Base-by-base conservation (phyloP, 768 basidiomycete species). In the Aureoboletus auriporus region DNA sequence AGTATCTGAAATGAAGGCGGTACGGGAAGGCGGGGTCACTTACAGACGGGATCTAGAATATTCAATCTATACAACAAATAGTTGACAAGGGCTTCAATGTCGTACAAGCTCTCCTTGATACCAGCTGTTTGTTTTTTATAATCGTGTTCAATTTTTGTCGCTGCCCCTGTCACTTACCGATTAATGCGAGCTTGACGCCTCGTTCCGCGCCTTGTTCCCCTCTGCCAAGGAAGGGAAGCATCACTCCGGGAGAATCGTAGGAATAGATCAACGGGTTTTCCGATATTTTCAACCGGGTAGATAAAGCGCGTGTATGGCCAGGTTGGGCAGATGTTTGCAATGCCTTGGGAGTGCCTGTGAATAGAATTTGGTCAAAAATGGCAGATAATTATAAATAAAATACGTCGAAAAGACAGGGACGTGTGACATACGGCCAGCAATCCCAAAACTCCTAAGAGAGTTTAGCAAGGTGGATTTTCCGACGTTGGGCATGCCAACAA, bases 401-500 rank as follows among this genome's bases (percentile, higher is more conserved):
- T 46, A 28, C 26, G 39, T 39, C 26, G 42, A 40, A 23, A 30
- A 23, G 8, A 28, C 50, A 43, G 50, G 47, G 51, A 52, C 26
- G 36, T 46, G 7, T 38, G 28, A 78, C 84, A 64, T 66, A 94
- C 93, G 85, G 63, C 93, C 93, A 58, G 78, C 74, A 39, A 95
- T 89, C 10, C 95, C 95, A 61, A 83, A 84, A 60, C 80, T 84
- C 37, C 95, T 80, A 26, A 99, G 75, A 1, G 92, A 82, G 62
- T 99, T 99, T 11, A 99, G 73, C 43, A 98, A 69, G 3, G 91
- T 94, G 12, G 94, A 97, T 71, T 99, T 98, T 36, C 95, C 95
- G 40, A 97, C 93, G 66, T 98, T 98, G 14, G 96, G 96, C 95
- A 99, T 98, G 20, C 96, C 96, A 50, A 96, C 85, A 20, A 98